These are phyloP conservation scores for Gentiana dahurica DNA, from an alignment of 257 asterid genomes.

Conservation along the genomic window DNA sequence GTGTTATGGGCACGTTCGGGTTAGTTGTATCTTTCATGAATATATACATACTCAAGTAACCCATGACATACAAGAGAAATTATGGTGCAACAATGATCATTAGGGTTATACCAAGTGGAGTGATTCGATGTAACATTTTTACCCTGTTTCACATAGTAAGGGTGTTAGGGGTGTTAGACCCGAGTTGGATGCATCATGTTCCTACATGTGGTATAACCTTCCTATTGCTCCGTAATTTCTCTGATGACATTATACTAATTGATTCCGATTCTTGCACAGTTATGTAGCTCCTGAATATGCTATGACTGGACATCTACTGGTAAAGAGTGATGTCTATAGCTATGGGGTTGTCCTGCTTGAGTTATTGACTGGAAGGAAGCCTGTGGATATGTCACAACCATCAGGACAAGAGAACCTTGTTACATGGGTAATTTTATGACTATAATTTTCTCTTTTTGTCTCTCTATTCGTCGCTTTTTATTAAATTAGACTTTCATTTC, in stretches of 20 bases:
- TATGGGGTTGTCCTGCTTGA: constrained; percentile 97
- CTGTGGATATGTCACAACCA: constrained; percentile 96
- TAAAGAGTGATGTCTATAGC: constrained; percentile 97
- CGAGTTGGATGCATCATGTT: too few species aligned
- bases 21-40: constrained; percentile 24
- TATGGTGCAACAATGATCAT: too few species aligned
- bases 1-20: constrained; percentile 99
- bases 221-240: too few species aligned
- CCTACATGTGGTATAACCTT: too few species aligned
- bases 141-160: too few species aligned
- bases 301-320: constrained; percentile 95
- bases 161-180: too few species aligned
- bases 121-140: too few species aligned
- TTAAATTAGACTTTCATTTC: too few species aligned
- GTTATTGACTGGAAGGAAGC: constrained; percentile 83
- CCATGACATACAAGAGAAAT: background rate
- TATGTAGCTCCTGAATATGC: constrained; percentile 98
- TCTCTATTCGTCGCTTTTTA: too few species aligned
- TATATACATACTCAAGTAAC: background rate
- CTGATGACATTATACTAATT: constrained; percentile 3
- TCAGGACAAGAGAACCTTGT: constrained; percentile 97
- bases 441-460: too few species aligned
- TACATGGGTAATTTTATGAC: constrained; percentile 47
- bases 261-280: constrained; percentile 27
- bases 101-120: too few species aligned